Evolutionary conservation across 2,329 filamentous ascomycete species (phyloP).

Genomic region (Plenodomus lindquistii): DNA sequence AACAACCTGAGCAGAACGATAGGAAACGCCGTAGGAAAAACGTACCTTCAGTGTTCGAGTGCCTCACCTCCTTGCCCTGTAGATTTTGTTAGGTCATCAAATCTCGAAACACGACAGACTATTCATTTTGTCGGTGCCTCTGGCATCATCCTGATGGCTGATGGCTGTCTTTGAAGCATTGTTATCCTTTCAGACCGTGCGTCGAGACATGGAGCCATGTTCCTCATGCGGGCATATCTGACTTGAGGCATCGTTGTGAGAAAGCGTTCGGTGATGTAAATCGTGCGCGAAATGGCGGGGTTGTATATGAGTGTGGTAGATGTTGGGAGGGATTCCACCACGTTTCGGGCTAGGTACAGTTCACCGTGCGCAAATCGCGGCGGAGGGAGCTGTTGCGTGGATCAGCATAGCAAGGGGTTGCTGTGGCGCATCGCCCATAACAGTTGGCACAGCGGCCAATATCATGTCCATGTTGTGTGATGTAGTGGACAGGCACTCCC

Average conservation of each 20-base stretch:
- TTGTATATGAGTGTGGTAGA: neutral
- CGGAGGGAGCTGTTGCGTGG: neutral
- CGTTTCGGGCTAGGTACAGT: neutral
- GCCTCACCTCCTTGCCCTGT: neutral
- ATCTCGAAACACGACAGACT: neutral
- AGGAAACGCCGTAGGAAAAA: neutral
- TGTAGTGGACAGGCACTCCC: neutral
- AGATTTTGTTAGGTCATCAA: neutral
- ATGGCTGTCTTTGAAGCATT: neutral
- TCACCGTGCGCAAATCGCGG: neutral
- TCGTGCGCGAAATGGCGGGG: neutral
- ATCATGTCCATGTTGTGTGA: neutral
- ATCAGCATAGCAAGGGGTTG: neutral
- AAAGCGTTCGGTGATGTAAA: neutral
- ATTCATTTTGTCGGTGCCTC: neutral
- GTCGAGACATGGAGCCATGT: neutral
- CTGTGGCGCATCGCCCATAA: neutral
- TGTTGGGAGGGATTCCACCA: neutral
- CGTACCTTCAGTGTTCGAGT: neutral
- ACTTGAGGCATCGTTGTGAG: neutral
- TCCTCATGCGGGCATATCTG: neutral
- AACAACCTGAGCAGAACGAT: neutral
- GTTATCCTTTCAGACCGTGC: neutral
- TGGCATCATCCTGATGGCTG: neutral
- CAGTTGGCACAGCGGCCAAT: neutral